Percentiles rank a stretch among this genome's conserved stretches.
phyloP scores from a whole-genome alignment of 2,329 filamentous ascomycete genomes.

The Pezizomycotina sp. region DNA sequence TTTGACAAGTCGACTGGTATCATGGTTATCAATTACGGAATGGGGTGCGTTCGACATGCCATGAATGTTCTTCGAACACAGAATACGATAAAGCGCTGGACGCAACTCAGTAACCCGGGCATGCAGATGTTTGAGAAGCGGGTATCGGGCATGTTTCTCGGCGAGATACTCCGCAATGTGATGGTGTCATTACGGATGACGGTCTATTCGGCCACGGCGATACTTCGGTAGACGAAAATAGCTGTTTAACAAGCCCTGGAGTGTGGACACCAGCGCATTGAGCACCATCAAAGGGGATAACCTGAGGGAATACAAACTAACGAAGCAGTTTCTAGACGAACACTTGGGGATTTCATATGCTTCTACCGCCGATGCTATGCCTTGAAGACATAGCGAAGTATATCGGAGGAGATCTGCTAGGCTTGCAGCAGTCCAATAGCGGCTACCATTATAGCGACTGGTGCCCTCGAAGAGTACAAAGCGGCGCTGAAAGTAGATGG shows the following conservation, averaged over 20 bases:
- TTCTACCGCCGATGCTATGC: slow-evolving; percentile 60
- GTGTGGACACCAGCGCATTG: slow-evolving; percentile 77
- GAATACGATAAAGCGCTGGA: slow-evolving; percentile 69
- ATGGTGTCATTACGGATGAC: slow-evolving; percentile 38
- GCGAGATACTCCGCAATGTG: slow-evolving; percentile 72
- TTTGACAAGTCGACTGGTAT: slow-evolving; percentile 70
- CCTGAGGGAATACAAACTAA: slow-evolving; percentile 51
- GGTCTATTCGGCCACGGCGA: slow-evolving; percentile 50
- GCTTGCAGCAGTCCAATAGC: slow-evolving; percentile 71
- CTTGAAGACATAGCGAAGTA: slow-evolving; percentile 64
- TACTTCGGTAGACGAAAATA: slow-evolving; percentile 43
- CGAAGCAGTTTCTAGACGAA: slow-evolving; percentile 63
- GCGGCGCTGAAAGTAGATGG: slow-evolving; percentile 26
- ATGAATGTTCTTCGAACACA: slow-evolving; percentile 71
- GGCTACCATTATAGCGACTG: slow-evolving; percentile 66
- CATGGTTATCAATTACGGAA: slow-evolving; percentile 96
- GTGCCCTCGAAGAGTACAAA: slow-evolving; percentile 15
- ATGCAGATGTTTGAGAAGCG: slow-evolving; percentile 99
- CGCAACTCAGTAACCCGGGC: slow-evolving; percentile 64
- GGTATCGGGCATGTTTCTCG: slow-evolving; percentile 94
- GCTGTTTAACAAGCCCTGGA: slow-evolving; percentile 65
- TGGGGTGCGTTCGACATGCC: slow-evolving; percentile 95
- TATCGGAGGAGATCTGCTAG: slow-evolving; percentile 74
- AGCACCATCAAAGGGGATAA: slow-evolving; percentile 71
- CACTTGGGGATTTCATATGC: slow-evolving; percentile 60